Base-by-base conservation (phyloP, 2,329 filamentous ascomycete genomes). In the Podosphaera aphanis region DNA sequence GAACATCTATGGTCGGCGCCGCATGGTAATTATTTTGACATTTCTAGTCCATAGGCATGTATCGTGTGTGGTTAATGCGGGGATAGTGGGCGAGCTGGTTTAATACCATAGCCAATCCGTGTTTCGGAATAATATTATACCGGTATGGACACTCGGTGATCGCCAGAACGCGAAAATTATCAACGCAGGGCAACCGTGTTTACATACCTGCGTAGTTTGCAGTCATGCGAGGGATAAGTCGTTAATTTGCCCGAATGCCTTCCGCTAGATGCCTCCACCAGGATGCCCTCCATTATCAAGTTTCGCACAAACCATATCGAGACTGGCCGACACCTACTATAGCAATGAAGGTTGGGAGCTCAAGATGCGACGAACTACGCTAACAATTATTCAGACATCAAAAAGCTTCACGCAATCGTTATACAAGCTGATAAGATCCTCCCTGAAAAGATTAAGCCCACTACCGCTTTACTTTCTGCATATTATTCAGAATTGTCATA, bases 391-490 rank as follows among this genome's bases (percentile, higher is more conserved):
- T 46, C 47, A 85, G 86, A 92, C 64, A 81, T 93, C 60, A 70
- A 73, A 50, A 69, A 84, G 50, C 68, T 93, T 48, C 79, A 84
- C 61, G 70, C 79, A 48, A 82, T 93, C 56, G 77, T 92, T 56
- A 66, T 68, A 49, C 69, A 71, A 53, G 85, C 83, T 38, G 74
- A 86, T 62, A 65, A 71, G 36, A 68, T 81, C 25, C 67, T 74
- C 45, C 64, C 71, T 40, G 62, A 61, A 10, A 63, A 73, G 1
- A 66, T 73, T 1, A 67, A 80, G 19, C 77, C 82, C 2, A 83
- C 79, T 48, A 76, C 77, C 56, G 83, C 83, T 8, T 70, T 93
- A 16, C 92, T 92, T 62, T 69, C 71, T 45, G 83, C 83, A 25
- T 92, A 92, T 58, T 79, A 90, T 57, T 68, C 73, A 47, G 69